These are phyloP conservation scores for Penicillium palitans DNA, from an alignment of 2,329 filamentous ascomycete species.

Conservation along the genomic window DNA sequence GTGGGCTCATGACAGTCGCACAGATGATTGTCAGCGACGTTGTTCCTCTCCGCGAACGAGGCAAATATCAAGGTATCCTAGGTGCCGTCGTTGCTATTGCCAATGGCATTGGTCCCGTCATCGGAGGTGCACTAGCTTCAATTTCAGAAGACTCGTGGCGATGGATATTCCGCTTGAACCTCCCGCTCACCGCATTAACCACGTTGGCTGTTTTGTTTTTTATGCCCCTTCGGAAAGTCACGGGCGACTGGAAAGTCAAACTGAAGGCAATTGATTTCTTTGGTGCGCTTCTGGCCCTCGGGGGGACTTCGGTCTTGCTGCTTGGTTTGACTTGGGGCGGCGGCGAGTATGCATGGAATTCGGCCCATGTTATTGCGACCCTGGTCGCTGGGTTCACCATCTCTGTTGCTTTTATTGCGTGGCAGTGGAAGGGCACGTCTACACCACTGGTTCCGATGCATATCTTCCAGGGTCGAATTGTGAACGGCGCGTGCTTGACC, in stretches of 20 bases:
- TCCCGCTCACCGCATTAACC: slow-evolving; percentile 54
- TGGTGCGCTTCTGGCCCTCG: slow-evolving; percentile 50
- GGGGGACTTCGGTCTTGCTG: slow-evolving; percentile 48
- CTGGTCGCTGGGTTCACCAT: slow-evolving; percentile 51
- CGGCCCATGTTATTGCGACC: slow-evolving; percentile 56
- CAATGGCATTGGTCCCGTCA: slow-evolving; percentile 57
- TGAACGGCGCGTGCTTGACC: slow-evolving; percentile 57
- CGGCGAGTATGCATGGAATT: slow-evolving; percentile 58
- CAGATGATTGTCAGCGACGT: slow-evolving; percentile 65
- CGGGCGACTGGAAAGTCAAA: slow-evolving; percentile 55
- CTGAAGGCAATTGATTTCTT: slow-evolving; percentile 55
- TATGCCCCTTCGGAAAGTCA: slow-evolving; percentile 58
- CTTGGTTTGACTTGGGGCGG: slow-evolving; percentile 61
- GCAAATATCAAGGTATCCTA: slow-evolving; percentile 59
- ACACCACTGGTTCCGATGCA: slow-evolving; percentile 43
- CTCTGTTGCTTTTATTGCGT: slow-evolving; percentile 31
- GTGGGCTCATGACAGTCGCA: slow-evolving; percentile 58
- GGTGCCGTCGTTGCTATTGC: slow-evolving; percentile 56
- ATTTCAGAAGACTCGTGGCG: slow-evolving; percentile 50
- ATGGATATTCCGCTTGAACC: slow-evolving; percentile 57
- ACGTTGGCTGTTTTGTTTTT: slow-evolving; percentile 54
- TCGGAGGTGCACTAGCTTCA: slow-evolving; percentile 54
- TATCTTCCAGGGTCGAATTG: slow-evolving; percentile 56
- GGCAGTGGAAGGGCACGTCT: slow-evolving; percentile 37
- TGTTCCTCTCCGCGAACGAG: slow-evolving; percentile 58